phyloP scores from a whole-genome alignment of 371 early-diverging fungal species.

The Saksenaea vasiformis region DNA sequence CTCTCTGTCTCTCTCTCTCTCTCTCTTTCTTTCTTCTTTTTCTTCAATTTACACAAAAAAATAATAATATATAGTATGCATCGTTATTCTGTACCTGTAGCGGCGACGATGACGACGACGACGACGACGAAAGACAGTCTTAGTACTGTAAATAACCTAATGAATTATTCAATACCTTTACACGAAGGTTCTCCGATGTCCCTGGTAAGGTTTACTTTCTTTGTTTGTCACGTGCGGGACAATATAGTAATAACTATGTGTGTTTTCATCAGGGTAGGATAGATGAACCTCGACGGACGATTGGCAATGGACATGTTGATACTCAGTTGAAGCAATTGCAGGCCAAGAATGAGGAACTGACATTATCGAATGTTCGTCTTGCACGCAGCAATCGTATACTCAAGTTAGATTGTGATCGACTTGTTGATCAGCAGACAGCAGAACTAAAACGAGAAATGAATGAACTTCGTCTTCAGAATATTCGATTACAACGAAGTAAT shows the following conservation, averaged over 20 bases:
- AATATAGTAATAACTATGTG: no score
- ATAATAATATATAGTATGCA: no score
- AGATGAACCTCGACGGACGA: slow-evolving; percentile 3
- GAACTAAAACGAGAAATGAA: slow-evolving; percentile 43
- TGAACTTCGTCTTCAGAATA: slow-evolving; percentile 36
- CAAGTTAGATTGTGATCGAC: slow-evolving; percentile 40
- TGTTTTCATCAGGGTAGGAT: not conserved
- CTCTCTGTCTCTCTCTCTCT: not conserved
- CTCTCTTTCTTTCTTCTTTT: not conserved
- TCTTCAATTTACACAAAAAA: not conserved
- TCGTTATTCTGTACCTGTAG: slow-evolving; percentile 14
- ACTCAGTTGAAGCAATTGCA: slow-evolving; percentile 37
- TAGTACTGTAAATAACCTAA: slow-evolving; percentile 21
- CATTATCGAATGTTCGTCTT: slow-evolving; percentile 40
- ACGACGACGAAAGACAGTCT: slow-evolving; percentile 20
- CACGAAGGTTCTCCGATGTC: slow-evolving; percentile 17
- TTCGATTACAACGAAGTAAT: slow-evolving; percentile 46
- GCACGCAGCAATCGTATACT: slow-evolving; percentile 40
- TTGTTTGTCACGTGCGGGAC: no score
- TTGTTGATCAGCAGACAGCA: slow-evolving; percentile 40
- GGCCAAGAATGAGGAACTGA: slow-evolving; percentile 40
- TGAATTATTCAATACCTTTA: slow-evolving; percentile 31
- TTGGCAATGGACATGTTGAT: slow-evolving; percentile 29
- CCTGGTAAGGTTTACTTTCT: not conserved
- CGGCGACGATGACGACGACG: slow-evolving; percentile 13